Evolutionary conservation across 139 green algal genomes (phyloP).

Genomic region (Micractinium conductrix): DNA sequence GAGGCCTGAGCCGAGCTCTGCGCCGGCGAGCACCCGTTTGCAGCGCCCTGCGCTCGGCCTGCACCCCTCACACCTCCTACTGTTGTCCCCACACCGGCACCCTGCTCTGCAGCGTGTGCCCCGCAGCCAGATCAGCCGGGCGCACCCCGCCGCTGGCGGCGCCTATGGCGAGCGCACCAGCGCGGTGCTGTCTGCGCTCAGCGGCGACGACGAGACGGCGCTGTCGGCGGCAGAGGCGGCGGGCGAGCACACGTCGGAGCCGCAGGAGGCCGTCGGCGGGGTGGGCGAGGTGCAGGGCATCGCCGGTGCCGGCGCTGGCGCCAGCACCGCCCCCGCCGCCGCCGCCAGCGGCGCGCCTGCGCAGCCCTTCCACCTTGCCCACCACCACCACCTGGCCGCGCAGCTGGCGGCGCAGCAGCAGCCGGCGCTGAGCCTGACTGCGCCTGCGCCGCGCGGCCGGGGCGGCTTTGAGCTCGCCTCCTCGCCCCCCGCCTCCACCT

Average conservation of each 20-base stretch:
- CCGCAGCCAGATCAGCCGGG: constrained; percentile 36
- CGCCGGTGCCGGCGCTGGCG: not conserved
- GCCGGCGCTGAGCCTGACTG: constrained; percentile 17
- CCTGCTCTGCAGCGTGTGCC: constrained; percentile 31
- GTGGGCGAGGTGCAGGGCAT: not conserved
- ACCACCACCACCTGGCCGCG: not conserved
- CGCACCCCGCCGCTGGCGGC: constrained; percentile 16
- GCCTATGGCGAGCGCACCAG: constrained; percentile 31
- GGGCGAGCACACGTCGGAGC: constrained; percentile 32
- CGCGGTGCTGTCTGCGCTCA: constrained; percentile 38
- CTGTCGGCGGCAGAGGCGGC: constrained; percentile 33
- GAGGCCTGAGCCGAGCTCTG: not conserved
- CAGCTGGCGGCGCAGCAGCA: not conserved
- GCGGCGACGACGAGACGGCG: constrained; percentile 37
- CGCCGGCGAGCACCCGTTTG: not conserved
- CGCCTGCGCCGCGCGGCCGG: not conserved
- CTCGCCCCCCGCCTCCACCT: constrained; percentile 27
- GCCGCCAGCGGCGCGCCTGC: not conserved
- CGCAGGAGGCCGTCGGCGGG: not conserved
- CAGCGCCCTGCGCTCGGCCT: not conserved
- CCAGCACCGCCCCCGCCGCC: no score
- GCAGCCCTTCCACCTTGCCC: not conserved
- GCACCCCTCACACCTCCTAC: not conserved
- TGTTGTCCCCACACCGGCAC: no score
- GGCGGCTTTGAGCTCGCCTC: constrained; percentile 13